Base-by-base conservation (phyloP, 148 eudicot species). In the Heliosperma pusillum region DNA sequence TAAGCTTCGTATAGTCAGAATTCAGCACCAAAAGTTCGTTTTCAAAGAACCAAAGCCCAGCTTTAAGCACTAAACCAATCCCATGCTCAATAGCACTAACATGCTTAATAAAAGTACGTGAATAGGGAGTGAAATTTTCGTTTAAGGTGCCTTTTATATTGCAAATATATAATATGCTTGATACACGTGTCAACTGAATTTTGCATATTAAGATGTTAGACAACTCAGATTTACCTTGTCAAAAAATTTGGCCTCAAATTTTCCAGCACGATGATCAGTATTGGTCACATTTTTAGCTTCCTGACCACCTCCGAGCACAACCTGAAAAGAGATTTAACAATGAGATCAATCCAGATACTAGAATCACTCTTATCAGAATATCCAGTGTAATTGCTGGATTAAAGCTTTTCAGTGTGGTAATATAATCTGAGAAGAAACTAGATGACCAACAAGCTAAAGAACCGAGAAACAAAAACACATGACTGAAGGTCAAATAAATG, bases 281-380 rank as follows among this genome's bases (percentile, higher is more conserved):
- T 85, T 89, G 2, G 97, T 92, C 74, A 95, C 97, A 79, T 83
- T 16, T 59, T 85, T 79, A 77, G 98, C 97, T 66, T 87, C 97
- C 82, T 90, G 96, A 73, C 98, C 98, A 81, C 98, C 98, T 80
- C 97, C 98, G 67, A 95, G 87, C 61, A 95, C 98, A 83, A 92
- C 93, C 97, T 91, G 75, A 9, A 76, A 70, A 13, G 13, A 30
- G 30, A 12, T 21, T 25, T 50, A 17, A 52, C 72, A 50, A 69
- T n/a, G 36, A 69, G 17, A 69, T 47, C 19, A 47, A 69, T 12
- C 4, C 19, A 45, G 20, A 22, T 24, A 0, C 52, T 67, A 42
- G 7, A 67, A 42, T 20, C 52, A 50, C 55, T 44, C 55, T 42
- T 20, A 67, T 40, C 59, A 52, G 9, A 50, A 12, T 26, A 24